Evolutionary conservation across 139 green algal species (phyloP), one percentile per base, ranked within the genome.

Genomic region (Micractinium sp.): DNA sequence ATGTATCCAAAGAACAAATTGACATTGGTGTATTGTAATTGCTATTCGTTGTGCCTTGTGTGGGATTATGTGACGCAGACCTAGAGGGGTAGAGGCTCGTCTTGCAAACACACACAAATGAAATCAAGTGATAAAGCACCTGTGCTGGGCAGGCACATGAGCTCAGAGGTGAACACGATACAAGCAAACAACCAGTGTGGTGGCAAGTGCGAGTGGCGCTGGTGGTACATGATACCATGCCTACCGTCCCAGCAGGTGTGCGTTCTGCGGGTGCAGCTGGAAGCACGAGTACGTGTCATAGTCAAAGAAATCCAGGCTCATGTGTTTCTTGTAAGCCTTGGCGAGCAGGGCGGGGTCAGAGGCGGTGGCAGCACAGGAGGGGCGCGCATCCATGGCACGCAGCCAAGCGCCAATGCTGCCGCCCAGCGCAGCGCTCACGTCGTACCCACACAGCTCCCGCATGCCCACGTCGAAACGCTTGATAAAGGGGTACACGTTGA

Each of bases 221-320:
- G 47, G 47, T 9, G 47, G 47, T 9, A 56, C 9, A 9, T 56
- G 9, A 56, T 16, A 5, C 7, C 47, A 9, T 56, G 47, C 47
- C 47, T 31, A 77, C 29, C 13, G 36, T 71, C 27, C 14, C 41
- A 87, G 83, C 67, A 87, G 29, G 83, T 80, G 38, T 3, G 23
- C 36, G 35, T 92, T 85, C 23, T 96, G 93, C 19, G 94, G 94
- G 47, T 96, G 94, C 67, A 96, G 86, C 35, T 90, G 31, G 31
- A 85, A 80, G 3, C 84, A 85, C 31, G 1, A 33, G 38, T 93
- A 95, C 1, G 92, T 91, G 0, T 69, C 69, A 66, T 94, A 96
- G 61, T 97, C 94, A 67, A 97, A 97, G 69, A 96, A 97, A 71
- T 97, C 94, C 3, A 97, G 79, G 31, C 74, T 87, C 22, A 79